Evolutionary conservation across 805 yeast species (phyloP), one percentile per base, ranked within the genome.

Genomic region (Pichia manshurica): DNA sequence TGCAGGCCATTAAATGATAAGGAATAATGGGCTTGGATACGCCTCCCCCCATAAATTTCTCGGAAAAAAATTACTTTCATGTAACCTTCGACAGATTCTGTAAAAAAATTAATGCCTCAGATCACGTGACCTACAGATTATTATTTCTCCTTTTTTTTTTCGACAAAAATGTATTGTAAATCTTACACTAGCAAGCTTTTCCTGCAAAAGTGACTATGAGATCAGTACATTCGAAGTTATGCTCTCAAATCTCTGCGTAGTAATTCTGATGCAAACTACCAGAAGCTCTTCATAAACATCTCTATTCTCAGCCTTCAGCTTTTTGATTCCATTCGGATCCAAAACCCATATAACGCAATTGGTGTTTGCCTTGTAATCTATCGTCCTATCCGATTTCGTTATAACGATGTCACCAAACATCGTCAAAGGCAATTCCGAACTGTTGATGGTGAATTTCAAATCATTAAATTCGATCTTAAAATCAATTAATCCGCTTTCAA

Each of bases 161-260:
- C n/a, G n/a, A n/a, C n/a, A n/a, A n/a, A n/a, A n/a, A n/a, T n/a
- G n/a, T n/a, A n/a, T n/a, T n/a, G n/a, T n/a, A n/a, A n/a, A n/a
- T n/a, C n/a, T n/a, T n/a, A n/a, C n/a, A n/a, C n/a, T n/a, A n/a
- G n/a, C n/a, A n/a, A n/a, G n/a, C n/a, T n/a, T n/a, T n/a, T n/a
- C 39, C 4, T 16, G 9, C 9, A 34, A 12, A 3, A 9, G 13
- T 16, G 13, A 16, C 37, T 36, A 54, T 23, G 64, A 60, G 8
- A 87, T 79, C 44, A 87, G 70, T 21, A 89, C 75, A 60, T 85
- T 87, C 3, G 93, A 87, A 3, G 91, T 76, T 54, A 88, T 69
- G 23, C 86, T 78, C 51, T 81, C 87, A 56, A 84, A 83, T 53
- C 96, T 70, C 56, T 79, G 88, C 48, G 82, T 81, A 32, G 80